Evolutionary conservation across 371 early-diverging fungal species (phyloP).

Genomic region (Apophysomyces ossiformis): DNA sequence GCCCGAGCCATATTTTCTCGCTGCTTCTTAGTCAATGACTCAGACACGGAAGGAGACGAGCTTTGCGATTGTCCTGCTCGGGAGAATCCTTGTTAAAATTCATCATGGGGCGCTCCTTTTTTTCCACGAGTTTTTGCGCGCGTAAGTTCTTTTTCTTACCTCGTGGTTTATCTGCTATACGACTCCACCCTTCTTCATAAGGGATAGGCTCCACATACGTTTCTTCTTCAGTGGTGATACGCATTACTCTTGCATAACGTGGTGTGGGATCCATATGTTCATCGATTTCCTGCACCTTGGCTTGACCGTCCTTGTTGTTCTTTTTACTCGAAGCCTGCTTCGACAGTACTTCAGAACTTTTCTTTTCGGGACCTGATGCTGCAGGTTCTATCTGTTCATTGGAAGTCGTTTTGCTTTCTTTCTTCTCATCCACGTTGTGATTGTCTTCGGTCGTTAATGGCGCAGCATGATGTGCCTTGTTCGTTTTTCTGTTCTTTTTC

Average conservation of each 20-base stretch:
- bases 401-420: slow-evolving; percentile 26
- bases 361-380: slow-evolving; percentile 1
- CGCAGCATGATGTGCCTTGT: background rate
- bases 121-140: no score
- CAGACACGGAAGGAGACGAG: slow-evolving; percentile 2
- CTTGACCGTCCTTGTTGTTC: background rate
- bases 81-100: no score
- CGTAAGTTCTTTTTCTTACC: slow-evolving; percentile 16
- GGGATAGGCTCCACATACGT: slow-evolving; percentile 38
- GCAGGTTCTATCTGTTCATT: slow-evolving; percentile 16
- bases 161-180: slow-evolving; percentile 21
- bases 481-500: slow-evolving; percentile 13
- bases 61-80: background rate
- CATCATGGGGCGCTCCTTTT: no score
- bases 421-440: slow-evolving; percentile 1
- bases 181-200: slow-evolving; percentile 39
- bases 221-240: slow-evolving; percentile 43
- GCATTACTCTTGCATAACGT: slow-evolving; percentile 46
- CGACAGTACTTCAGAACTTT: background rate
- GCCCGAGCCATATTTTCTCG: slow-evolving; percentile 53
- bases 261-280: slow-evolving; percentile 48
- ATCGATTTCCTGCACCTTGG: slow-evolving; percentile 35
- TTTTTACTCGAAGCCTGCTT: background rate
- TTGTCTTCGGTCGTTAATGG: background rate
- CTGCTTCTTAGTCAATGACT: slow-evolving; percentile 57